Base-by-base conservation (phyloP, 129 eudicot genomes). In the Ambrosia trifida region DNA sequence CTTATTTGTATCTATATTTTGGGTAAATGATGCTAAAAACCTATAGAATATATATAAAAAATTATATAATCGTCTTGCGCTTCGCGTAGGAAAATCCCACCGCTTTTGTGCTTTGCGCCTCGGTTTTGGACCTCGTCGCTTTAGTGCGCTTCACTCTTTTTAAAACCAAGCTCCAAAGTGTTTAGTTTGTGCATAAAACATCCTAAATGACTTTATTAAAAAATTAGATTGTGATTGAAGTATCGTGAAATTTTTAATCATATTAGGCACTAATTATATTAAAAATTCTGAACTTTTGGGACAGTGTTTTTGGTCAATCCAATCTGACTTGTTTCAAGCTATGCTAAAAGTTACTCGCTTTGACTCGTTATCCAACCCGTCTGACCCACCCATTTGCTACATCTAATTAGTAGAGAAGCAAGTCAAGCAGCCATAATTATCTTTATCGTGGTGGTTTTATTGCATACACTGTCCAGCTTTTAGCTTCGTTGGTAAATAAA, bases 401-500 rank as follows among this genome's bases (percentile, higher is more conserved):
- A 8, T 56, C n/a, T 20, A 20, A 56, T 24, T 11, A 11, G 65
- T 31, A 24, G 11, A 32, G 11, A 63, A 45, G 65, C 62, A 43
- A 20, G 28, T 24, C 28, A 24, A 24, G 28, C 28, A 24, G 1
- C 24, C 44, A 28, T 24, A 35, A 31, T 32, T 10, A 28, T 60
- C 46, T 58, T 14, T 59, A 72, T 16, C 61, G 17, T 66, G 8
- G n/a, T 54, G 2, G 11, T 45, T 43, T 20, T 44, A 24, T 31
- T 32, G 51, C 66, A 35, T 69, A n/a, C 28, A 11, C 10, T 35
- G 20, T 74, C n/a, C 19, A 31, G 10, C 33, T 66, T 54, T 71
- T 65, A 43, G 35, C 18, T 36, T 68, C 24, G 54, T 35, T 36
- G 54, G 61, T 53, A 54, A 9, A 36, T 66, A 32, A 32, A 70